A percentile compares a stretch with the other conserved stretches of the same genome.
These are phyloP conservation scores for Talaromyces sp. DNA, from an alignment of 2,329 filamentous ascomycete genomes.

Conservation along the genomic window DNA sequence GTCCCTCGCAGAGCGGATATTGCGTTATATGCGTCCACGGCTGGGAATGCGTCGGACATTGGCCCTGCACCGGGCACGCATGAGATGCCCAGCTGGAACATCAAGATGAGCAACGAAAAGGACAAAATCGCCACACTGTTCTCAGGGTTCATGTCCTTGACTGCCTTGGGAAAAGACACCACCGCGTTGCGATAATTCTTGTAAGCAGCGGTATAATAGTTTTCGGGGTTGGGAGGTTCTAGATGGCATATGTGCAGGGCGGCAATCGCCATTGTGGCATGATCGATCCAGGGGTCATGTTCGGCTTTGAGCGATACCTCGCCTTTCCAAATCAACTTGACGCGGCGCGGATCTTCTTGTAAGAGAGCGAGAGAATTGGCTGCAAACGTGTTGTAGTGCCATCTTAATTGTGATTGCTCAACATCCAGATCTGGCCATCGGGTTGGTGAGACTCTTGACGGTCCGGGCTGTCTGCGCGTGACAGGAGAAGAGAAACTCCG, in stretches of 20 bases:
- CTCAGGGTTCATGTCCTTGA: slow-evolving; percentile 14
- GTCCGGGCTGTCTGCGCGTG: neutral
- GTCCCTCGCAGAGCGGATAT: slow-evolving; percentile 17
- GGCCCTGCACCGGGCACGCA: slow-evolving; percentile 17
- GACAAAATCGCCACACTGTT: slow-evolving; percentile 17
- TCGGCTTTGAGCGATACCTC: slow-evolving; percentile 13
- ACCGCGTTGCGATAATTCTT: slow-evolving; percentile 18
- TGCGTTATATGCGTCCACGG: slow-evolving; percentile 16
- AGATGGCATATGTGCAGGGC: slow-evolving; percentile 17
- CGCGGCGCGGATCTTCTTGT: slow-evolving; percentile 17
- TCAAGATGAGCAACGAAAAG: slow-evolving; percentile 16
- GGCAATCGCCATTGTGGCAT: slow-evolving; percentile 15
- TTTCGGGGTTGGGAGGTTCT: slow-evolving; percentile 15
- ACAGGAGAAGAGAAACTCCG: neutral
- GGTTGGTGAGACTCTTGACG: slow-evolving; percentile 8
- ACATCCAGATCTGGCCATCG: slow-evolving; percentile 14
- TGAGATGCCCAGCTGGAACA: slow-evolving; percentile 19
- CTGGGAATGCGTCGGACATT: slow-evolving; percentile 12
- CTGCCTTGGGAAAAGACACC: slow-evolving; percentile 16
- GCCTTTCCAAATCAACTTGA: slow-evolving; percentile 16
- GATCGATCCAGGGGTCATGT: slow-evolving; percentile 14
- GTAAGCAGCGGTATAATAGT: slow-evolving; percentile 16
- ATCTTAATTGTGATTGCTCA: slow-evolving; percentile 13
- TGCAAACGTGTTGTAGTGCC: slow-evolving; percentile 17
- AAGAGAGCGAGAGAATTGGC: slow-evolving; percentile 8